Percentiles rank a stretch among this genome's conserved stretches.
These are phyloP conservation scores for Pseudisothecium myosuroides DNA, from an alignment of 225 moss, liverwort and hornwort species.

Conservation along the genomic window DNA sequence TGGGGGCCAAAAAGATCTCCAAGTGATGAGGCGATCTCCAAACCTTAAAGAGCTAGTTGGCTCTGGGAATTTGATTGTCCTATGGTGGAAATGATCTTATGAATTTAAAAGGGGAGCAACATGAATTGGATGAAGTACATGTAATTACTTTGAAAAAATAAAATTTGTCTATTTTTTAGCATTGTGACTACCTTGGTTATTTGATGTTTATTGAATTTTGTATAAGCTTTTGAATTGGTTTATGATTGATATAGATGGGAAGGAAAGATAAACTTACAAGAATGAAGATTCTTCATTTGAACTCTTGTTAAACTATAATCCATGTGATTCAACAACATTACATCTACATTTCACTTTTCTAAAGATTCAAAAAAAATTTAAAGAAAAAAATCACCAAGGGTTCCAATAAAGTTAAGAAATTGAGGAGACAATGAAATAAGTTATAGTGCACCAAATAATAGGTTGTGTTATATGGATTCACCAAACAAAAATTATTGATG, in stretches of 20 bases:
- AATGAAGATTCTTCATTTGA: background rate
- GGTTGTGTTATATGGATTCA: accelerated
- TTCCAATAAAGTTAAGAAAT: background rate
- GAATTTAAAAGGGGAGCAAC: background rate
- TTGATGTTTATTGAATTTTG: background rate
- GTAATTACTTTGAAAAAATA: background rate
- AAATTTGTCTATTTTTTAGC: background rate
- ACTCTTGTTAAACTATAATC: background rate
- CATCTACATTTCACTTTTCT: background rate
- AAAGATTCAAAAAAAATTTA: too few relatives aligned
- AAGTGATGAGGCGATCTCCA: background rate
- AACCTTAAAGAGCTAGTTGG: accelerated
- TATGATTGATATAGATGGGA: background rate
- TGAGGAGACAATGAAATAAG: background rate
- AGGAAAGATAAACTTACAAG: background rate
- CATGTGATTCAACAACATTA: background rate
- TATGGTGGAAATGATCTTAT: background rate
- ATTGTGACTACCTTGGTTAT: background rate
- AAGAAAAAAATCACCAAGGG: accelerated
- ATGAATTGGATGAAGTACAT: background rate
- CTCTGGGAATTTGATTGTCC: accelerated
- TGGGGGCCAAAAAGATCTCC: accelerated
- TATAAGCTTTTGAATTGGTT: background rate
- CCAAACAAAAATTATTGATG: background rate
- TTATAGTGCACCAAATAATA: background rate